A percentile compares a stretch with the other conserved stretches of the same genome.
These are phyloP conservation scores for Candida adriatica DNA, from an alignment of 805 yeast species.

Conservation along the genomic window DNA sequence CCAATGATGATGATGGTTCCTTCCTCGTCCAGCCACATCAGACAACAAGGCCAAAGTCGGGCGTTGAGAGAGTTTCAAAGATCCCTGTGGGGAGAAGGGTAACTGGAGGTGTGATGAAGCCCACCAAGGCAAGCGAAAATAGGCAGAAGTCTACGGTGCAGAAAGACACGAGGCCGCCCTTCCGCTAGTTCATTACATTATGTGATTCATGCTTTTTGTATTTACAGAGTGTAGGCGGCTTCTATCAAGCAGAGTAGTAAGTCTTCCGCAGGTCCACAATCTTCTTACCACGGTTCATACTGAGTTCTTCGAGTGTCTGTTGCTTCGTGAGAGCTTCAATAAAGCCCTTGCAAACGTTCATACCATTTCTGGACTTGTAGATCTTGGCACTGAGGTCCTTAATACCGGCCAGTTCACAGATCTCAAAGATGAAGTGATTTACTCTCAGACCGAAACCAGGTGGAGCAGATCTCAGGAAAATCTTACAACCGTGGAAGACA, in stretches of 20 bases:
- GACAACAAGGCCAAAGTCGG: constrained; percentile 3
- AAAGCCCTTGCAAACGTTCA: constrained; percentile 90
- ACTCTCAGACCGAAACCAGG: constrained; percentile 92
- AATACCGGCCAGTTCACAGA: constrained; percentile 90
- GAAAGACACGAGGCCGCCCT: constrained; percentile 20
- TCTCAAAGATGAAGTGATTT: constrained; percentile 82
- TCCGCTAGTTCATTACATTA: constrained; percentile 10
- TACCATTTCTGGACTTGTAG: constrained; percentile 85
- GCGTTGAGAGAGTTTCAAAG: constrained; percentile 1
- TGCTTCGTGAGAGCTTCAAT: constrained; percentile 81
- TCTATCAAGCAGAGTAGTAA: constrained; percentile 54
- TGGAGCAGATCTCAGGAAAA: constrained; percentile 79
- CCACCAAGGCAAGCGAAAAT: constrained; percentile 20
- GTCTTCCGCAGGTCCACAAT: constrained; percentile 87
- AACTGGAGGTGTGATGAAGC: constrained; percentile 13
- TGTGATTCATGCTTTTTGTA: no score
- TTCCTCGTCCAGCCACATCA: constrained; percentile 24
- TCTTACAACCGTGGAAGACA: constrained; percentile 81
- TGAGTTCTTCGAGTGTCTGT: constrained; percentile 78
- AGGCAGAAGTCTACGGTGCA: constrained; percentile 10
- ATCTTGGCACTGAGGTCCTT: constrained; percentile 89
- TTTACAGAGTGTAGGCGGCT: no score
- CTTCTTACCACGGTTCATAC: constrained; percentile 90
- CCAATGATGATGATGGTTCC: constrained; percentile 26
- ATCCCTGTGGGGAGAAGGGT: constrained; percentile 10